Evolutionary conservation across 2,329 filamentous ascomycete species (phyloP).

Genomic region (Sclerotinia glacialis): DNA sequence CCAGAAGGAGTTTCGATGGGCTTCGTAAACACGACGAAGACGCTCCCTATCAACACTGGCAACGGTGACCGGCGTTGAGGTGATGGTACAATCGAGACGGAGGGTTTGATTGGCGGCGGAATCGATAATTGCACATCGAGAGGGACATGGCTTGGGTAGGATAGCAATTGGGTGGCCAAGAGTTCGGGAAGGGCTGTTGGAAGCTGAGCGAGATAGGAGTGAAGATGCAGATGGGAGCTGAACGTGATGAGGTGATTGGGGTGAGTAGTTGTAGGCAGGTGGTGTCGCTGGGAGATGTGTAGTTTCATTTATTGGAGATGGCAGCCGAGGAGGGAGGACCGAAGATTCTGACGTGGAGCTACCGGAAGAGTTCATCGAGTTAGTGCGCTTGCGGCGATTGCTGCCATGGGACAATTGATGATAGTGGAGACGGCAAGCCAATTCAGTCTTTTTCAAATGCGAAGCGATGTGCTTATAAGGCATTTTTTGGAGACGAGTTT

Average conservation of each 20-base stretch:
- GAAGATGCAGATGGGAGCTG: constrained; percentile 47
- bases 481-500: constrained; percentile 83
- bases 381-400: constrained; percentile 74
- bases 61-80: constrained; percentile 43
- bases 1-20: constrained; percentile 72
- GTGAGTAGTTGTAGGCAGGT: constrained; percentile 43
- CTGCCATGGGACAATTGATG: constrained; percentile 81
- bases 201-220: constrained; percentile 51
- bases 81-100: constrained; percentile 58
- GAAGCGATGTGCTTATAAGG: constrained; percentile 87
- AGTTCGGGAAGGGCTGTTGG: constrained; percentile 49
- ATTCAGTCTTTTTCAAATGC: constrained; percentile 82
- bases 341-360: constrained; percentile 51
- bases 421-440: constrained; percentile 83
- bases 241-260: constrained; percentile 37
- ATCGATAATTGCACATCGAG: constrained; percentile 46
- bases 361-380: constrained; percentile 66
- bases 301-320: constrained; percentile 50
- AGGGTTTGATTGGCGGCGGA: constrained; percentile 43
- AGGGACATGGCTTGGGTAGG: constrained; percentile 61
- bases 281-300: constrained; percentile 30
- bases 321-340: constrained; percentile 47
- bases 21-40: constrained; percentile 66
- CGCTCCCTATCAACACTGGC: constrained; percentile 55
- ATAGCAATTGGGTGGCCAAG: constrained; percentile 54